Conservation (phyloP, 2,329 filamentous ascomycete genomes). For the Colletotrichum brevisporum region DNA sequence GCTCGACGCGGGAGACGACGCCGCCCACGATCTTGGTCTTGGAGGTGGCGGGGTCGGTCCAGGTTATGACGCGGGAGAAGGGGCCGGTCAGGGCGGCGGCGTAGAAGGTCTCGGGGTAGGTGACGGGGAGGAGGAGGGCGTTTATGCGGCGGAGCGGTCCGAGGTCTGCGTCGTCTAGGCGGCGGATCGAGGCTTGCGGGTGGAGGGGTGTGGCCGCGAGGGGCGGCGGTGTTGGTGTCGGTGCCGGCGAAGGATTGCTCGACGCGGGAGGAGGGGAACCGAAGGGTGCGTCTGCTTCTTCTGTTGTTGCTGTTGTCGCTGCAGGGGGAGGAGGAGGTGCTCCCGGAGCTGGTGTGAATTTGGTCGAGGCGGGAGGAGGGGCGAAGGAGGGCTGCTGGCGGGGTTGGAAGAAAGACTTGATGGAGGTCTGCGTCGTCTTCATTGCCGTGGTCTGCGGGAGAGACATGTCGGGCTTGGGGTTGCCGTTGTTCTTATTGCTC, state of each 20-base stretch:
- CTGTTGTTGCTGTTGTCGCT: conserved; percentile 44
- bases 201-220: conserved; percentile 53
- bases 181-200: conserved; percentile 66
- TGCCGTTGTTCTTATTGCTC: conserved; percentile 44
- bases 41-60: conserved; percentile 58
- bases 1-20: conserved; percentile 74
- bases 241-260: conserved; percentile 50
- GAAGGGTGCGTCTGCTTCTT: no score
- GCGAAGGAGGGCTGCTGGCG: conserved; percentile 59
- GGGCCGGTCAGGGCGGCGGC: conserved; percentile 64
- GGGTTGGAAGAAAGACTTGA: conserved; percentile 74
- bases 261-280: conserved; percentile 44
- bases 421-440: conserved; percentile 66
- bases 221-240: conserved; percentile 43
- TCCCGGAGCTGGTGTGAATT: conserved; percentile 49
- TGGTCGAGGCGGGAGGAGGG: conserved; percentile 52
- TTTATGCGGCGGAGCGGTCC: conserved; percentile 75
- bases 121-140: conserved; percentile 73
- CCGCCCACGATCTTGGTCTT: conserved; percentile 67
- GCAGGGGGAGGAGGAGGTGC: conserved; percentile 41
- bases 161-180: conserved; percentile 65
- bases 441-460: conserved; percentile 52
- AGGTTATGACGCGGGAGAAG: conserved; percentile 73
- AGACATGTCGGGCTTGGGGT: conserved; percentile 50
- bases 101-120: conserved; percentile 77